Conservation (phyloP, 1,284 basidiomycete species). For the Puccinia polysora region DNA sequence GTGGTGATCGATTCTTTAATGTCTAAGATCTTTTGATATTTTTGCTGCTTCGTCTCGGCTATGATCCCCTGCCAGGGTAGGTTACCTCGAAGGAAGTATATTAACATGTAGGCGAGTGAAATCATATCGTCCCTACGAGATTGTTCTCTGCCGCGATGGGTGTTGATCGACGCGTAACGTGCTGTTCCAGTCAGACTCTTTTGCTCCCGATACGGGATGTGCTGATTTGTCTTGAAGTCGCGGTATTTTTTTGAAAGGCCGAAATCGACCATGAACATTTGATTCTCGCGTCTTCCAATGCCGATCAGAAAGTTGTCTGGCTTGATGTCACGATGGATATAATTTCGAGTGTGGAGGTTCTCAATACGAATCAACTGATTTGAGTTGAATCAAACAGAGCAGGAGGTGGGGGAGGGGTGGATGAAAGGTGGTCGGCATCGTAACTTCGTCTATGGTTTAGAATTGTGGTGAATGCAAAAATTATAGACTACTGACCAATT, state of each 20-base stretch:
- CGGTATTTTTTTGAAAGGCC: constrained; percentile 99
- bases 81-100: constrained; percentile 19
- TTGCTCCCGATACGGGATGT: constrained; percentile 99
- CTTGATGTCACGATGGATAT: constrained; percentile 99
- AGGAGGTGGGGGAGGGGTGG: constrained; percentile 1
- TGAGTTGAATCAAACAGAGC: background rate
- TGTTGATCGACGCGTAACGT: constrained; percentile 99
- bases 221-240: constrained; percentile 97
- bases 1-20: background rate
- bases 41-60: background rate
- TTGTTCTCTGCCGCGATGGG: constrained; percentile 94
- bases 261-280: constrained; percentile 99
- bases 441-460: no score
- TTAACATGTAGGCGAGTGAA: constrained; percentile 78
- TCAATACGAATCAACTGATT: constrained; percentile 92
- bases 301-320: constrained; percentile 99
- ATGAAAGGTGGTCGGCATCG: background rate
- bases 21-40: background rate
- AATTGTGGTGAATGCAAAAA: no score
- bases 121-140: constrained; percentile 93
- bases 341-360: constrained; percentile 98
- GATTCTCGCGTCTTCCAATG: constrained; percentile 97
- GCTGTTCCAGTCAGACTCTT: constrained; percentile 99
- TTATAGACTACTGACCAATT: constrained; percentile 64
- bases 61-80: constrained; percentile 23